Evolutionary conservation across 345 rosid species (phyloP).

Genomic region (Cardamine occulta): DNA sequence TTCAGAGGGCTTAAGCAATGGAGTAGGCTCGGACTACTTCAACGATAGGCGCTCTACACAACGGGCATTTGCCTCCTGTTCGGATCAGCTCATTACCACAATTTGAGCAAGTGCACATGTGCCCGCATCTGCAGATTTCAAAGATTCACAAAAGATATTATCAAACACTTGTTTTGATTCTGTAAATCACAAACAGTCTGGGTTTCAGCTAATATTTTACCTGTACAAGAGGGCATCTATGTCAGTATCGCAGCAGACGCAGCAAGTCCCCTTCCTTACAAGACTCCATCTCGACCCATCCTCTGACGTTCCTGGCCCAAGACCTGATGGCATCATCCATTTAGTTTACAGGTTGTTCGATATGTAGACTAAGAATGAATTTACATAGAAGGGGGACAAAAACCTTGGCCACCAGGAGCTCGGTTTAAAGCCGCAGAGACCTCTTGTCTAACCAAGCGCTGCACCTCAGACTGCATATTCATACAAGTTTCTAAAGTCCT

Average conservation of each 20-base stretch:
- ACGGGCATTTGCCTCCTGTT: slow-evolving; percentile 73
- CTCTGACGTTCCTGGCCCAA: slow-evolving; percentile 61
- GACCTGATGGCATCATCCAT: slow-evolving; percentile 42
- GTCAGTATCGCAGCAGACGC: slow-evolving; percentile 74
- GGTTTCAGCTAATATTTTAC: slow-evolving; percentile 21
- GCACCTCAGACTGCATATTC: slow-evolving; percentile 66
- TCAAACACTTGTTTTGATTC: background rate
- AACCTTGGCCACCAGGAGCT: slow-evolving; percentile 60
- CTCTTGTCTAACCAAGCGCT: slow-evolving; percentile 76
- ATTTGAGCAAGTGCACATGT: slow-evolving; percentile 85
- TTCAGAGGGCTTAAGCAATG: slow-evolving; percentile 48
- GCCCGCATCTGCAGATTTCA: slow-evolving; percentile 62
- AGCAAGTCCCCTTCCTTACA: slow-evolving; percentile 78
- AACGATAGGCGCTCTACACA: slow-evolving; percentile 76
- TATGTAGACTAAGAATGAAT: background rate
- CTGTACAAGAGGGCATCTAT: slow-evolving; percentile 79
- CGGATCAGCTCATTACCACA: slow-evolving; percentile 74
- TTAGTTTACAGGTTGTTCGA: slow-evolving; percentile 15
- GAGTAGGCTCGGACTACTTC: slow-evolving; percentile 86
- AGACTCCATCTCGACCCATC: slow-evolving; percentile 77
- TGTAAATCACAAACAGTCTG: slow-evolving; percentile 33
- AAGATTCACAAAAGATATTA: background rate
- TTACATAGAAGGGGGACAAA: background rate
- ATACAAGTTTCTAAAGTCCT: slow-evolving; percentile 84
- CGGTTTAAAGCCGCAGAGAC: slow-evolving; percentile 83